Evolutionary conservation across 257 asterid species (phyloP), one percentile per base, ranked within the genome.

Genomic region (Anisodus acutangulus): DNA sequence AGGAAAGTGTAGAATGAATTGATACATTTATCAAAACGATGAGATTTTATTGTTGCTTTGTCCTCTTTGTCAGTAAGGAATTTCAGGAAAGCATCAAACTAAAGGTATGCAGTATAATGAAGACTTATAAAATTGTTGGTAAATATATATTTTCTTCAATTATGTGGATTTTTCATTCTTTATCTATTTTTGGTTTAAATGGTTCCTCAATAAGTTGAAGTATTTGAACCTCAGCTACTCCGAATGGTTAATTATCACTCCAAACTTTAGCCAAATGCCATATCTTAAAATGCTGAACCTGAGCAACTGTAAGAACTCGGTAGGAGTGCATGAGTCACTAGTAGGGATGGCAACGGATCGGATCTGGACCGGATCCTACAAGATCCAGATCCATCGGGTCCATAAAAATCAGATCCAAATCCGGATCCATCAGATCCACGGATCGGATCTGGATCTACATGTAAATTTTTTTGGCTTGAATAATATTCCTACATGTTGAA

Each of bases 141-240:
- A 49, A 49, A 49, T 49, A 49, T 49, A 49, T 49, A 10, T 49
- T 49, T 31, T 31, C 54, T 49, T 49, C 10, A 2, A 8, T 49
- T 49, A 49, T 49, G 54, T 49, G 54, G 4, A 41, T 81, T 81
- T 62, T 51, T 55, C 71, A 17, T 8, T 60, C 26, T 60, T 55
- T 3, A 11, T 80, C n/a, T 19, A 41, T 57, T 60, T 81, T n/a
- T 49, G 4, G 41, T 15, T 70, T 70, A 19, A 16, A 4, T 71
- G 58, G 83, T 6, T 37, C 26, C 79, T 70, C 15, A 54, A 70
- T 9, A 59, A 80, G 71, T 54, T 83, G 58, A 83, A 83, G 80
- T 67, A 66, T 43, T 59, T 83, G 39, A 69, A 83, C 59, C 85
- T 83, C 13, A 83, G 70, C 59, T 71, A 83, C 79, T 83, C 85